phyloP scores from a whole-genome alignment of 495 filamentous ascomycete genomes.

The Alectoria sarmentosa region DNA sequence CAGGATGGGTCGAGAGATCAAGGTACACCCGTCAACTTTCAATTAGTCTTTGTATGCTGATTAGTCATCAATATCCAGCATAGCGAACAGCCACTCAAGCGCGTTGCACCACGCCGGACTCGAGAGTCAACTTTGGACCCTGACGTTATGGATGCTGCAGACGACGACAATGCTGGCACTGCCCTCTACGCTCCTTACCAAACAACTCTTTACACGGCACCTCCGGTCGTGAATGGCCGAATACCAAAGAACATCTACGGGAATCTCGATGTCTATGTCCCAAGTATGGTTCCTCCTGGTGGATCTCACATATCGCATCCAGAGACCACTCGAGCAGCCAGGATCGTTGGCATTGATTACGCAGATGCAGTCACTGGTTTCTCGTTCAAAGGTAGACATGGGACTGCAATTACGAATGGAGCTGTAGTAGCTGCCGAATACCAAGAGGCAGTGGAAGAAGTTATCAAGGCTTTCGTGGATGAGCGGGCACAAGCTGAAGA shows the following conservation, averaged over 20 bases:
- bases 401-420: slow-evolving; percentile 71
- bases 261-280: slow-evolving; percentile 87
- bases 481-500: slow-evolving; percentile 51
- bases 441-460: slow-evolving; percentile 61
- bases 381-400: slow-evolving; percentile 70
- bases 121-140: slow-evolving; percentile 32
- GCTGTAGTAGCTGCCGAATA: slow-evolving; percentile 67
- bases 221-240: slow-evolving; percentile 63
- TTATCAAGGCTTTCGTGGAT: slow-evolving; percentile 56
- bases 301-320: slow-evolving; percentile 64
- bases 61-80: slow-evolving; percentile 17
- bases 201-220: slow-evolving; percentile 61
- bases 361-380: slow-evolving; percentile 89
- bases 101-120: slow-evolving; percentile 43
- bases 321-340: slow-evolving; percentile 63
- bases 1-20: slow-evolving; percentile 70
- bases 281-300: slow-evolving; percentile 84
- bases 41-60: neutral
- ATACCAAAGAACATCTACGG: slow-evolving; percentile 83
- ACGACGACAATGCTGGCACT: slow-evolving; percentile 36
- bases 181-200: slow-evolving; percentile 29
- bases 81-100: slow-evolving; percentile 72
- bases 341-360: slow-evolving; percentile 74
- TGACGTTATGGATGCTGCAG: slow-evolving; percentile 39
- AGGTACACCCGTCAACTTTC: slow-evolving; percentile 20